Base-by-base conservation (phyloP, 768 basidiomycete species). In the Mycena vitilis region DNA sequence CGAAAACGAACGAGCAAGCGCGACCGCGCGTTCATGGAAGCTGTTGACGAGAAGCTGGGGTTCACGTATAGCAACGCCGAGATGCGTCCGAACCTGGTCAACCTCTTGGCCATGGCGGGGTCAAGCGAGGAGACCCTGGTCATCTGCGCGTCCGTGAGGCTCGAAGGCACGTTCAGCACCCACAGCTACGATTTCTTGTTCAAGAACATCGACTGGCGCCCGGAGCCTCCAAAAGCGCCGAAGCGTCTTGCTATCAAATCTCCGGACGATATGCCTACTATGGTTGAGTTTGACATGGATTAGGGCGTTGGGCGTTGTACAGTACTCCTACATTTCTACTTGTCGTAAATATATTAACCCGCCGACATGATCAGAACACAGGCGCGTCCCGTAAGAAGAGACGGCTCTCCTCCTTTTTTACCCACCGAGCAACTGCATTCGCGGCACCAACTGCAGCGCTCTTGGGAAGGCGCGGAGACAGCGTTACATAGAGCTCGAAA, bases 321-420 rank as follows among this genome's bases (percentile, higher is more conserved):
- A 52, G 25, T 47, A 6, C n/a, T 55, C 36, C 54, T 56, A 44
- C 18, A 44, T 16, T 8, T 16, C n/a, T n/a, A n/a, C n/a, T n/a
- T n/a, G n/a, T n/a, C n/a, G n/a, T n/a, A n/a, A 22, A 55, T 22
- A 38, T 36, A 52, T 37, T 38, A n/a, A n/a, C n/a, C n/a, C n/a
- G n/a, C 40, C 22, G 10, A 58, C 22, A 49, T 48, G 5, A 45
- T 77, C 62, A 95, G 77, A 98, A 97, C 40, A 95, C 92, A 4
- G 96, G 96, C 30, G 96, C 95, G 78, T 96, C 92, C 63, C 87
- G 85, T 71, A 99, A 80, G 77, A 98, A 98, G 66, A 99, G 74
- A 73, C 82, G 85, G 7, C 80, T 81, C 78, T 98, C 97, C 75
- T 98, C 94, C 72, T 89, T 92, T 84, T 93, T 91, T 7, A 98